Evolutionary conservation across 768 basidiomycete species (phyloP), one percentile per base, ranked within the genome.

Genomic region (Macrolepiota albuminosa): DNA sequence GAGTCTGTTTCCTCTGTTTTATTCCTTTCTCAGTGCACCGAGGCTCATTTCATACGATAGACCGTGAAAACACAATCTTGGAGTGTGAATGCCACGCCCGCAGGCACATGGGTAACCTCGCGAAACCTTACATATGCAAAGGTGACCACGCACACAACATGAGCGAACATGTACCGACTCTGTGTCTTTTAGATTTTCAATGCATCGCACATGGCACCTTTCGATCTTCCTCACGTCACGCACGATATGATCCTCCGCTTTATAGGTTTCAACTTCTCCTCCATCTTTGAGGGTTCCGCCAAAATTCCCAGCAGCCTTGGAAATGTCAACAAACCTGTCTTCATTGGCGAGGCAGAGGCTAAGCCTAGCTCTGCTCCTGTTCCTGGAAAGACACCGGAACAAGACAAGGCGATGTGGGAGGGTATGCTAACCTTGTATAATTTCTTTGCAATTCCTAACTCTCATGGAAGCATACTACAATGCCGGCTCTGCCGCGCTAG

Each of bases 161-260:
- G 21, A 2, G 33, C 43, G 54, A 33, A 45, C 37, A 37, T 52
- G 36, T 36, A 52, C 29, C 21, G 43, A 24, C 39, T 45, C 50
- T 16, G 7, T 53, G 39, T 34, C 54, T 45, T 59, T 46, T 10
- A 95, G 92, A 83, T 97, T 29, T 90, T 88, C 72, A 91, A 94
- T 60, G 92, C 93, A 3, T 98, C 95, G 1, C 97, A 98, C 73
- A 99, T 98, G 97, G 96, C 85, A 8, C 87, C 90, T 13, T 89
- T 78, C 71, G 96, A 99, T 72, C 78, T 90, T 13, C 95, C 95
- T 0, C 82, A 91, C 54, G 85, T 88, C 21, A 80, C 95, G 4
- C 94, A 98, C 71, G 97, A 99, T 72, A 98, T 98, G 97, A 96
- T 99, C 66, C 84, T 97, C 43, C 91, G 97, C 14, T 99, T 99